These are phyloP conservation scores for Colletotrichum scovillei DNA, from an alignment of 2,329 filamentous ascomycete genomes.

Conservation along the genomic window DNA sequence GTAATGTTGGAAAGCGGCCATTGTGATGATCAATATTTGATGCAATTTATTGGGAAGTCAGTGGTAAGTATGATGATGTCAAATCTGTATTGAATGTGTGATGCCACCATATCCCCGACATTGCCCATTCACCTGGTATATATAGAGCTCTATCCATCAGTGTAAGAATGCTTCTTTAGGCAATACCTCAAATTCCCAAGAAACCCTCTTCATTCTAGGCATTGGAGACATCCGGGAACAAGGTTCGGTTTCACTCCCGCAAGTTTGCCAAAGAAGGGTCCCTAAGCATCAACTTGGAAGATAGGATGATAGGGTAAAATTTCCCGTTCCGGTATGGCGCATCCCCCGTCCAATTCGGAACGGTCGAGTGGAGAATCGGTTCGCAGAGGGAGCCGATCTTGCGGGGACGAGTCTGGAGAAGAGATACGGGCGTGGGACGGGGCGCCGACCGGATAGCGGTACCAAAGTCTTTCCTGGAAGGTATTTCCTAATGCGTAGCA, in stretches of 20 bases:
- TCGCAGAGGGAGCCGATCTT: conserved; percentile 10
- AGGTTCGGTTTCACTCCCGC: conserved; percentile 9
- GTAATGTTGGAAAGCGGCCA: conserved; percentile 62
- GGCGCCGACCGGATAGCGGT: neutral
- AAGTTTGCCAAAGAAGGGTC: neutral
- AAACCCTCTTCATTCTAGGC: too few relatives aligned
- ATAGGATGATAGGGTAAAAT: conserved; percentile 28
- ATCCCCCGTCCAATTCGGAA: conserved; percentile 19
- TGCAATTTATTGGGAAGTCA: neutral
- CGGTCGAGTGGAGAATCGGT: conserved; percentile 20
- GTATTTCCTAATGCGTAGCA: neutral
- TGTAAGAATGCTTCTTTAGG: neutral
- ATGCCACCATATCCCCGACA: neutral
- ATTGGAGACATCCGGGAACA: neutral
- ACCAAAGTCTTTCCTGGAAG: neutral
- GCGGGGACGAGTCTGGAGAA: conserved; percentile 23
- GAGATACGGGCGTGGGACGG: conserved; percentile 5
- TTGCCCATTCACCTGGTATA: neutral
- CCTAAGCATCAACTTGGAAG: neutral
- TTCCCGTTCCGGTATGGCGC: conserved; percentile 27
- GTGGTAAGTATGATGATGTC: neutral
- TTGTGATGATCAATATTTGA: conserved; percentile 36
- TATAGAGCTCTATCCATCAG: neutral
- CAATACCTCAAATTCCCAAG: neutral
- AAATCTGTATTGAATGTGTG: neutral